Evolutionary conservation across 2,329 filamentous ascomycete species (phyloP).

Genomic region (Phialocephala sp.): DNA sequence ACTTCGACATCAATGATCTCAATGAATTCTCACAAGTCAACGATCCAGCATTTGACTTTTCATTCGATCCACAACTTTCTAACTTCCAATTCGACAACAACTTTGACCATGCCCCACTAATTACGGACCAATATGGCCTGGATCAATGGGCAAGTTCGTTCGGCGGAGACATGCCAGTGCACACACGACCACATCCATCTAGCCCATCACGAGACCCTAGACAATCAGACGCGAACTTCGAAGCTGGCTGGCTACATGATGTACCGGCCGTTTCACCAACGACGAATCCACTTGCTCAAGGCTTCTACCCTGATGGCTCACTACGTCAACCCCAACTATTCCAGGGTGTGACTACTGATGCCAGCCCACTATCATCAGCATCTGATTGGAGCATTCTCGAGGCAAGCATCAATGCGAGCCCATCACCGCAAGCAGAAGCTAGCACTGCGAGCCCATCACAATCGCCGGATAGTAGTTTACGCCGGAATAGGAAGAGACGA

Average conservation of each 20-base stretch:
- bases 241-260: conserved; percentile 2
- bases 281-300: not conserved
- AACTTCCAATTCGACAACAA: conserved; percentile 15
- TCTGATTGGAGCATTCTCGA: conserved; percentile 23
- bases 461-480: not conserved
- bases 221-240: conserved; percentile 12
- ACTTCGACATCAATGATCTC: conserved; percentile 36
- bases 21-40: conserved; percentile 17
- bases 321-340: not conserved
- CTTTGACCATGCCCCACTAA: conserved; percentile 2
- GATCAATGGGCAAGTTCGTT: conserved; percentile 19
- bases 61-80: conserved; percentile 28
- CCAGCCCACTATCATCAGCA: not conserved
- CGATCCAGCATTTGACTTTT: conserved; percentile 28
- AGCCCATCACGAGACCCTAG: conserved; percentile 16
- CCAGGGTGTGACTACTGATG: conserved; percentile 5
- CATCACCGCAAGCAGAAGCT: not conserved
- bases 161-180: conserved; percentile 1
- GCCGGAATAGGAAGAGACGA: conserved; percentile 10
- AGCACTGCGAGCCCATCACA: not conserved
- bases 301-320: conserved; percentile 3
- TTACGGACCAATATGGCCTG: conserved; percentile 22
- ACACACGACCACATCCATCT: conserved; percentile 22
- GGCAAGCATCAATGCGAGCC: conserved; percentile 12
- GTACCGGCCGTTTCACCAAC: not conserved